Conservation (phyloP, 495 filamentous ascomycete species). For the Pyronema omphalodes region DNA sequence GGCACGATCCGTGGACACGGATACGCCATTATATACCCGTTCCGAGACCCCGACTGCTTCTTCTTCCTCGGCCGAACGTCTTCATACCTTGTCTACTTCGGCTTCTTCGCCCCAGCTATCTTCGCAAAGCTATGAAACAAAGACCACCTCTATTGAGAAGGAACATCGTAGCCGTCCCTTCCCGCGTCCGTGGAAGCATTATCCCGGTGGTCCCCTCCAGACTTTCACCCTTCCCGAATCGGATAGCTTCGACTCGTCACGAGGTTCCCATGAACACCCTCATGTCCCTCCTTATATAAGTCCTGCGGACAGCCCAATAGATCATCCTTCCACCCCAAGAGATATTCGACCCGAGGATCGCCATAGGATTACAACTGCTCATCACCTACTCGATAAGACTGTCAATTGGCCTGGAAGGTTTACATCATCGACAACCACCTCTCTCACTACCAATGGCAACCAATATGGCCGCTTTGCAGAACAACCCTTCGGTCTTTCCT, state of each 20-base stretch:
- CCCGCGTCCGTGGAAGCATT: slow-evolving; percentile 3
- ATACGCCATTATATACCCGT: not conserved
- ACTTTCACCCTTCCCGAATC: slow-evolving; percentile 3
- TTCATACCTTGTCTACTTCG: slow-evolving; percentile 6
- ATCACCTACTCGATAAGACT: not conserved
- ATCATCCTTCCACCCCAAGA: slow-evolving; percentile 16
- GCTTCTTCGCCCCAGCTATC: slow-evolving; percentile 7
- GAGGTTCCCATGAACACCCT: not conserved
- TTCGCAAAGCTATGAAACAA: slow-evolving; percentile 2
- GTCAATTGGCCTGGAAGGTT: not conserved
- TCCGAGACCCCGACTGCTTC: not conserved
- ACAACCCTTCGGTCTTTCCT: not conserved
- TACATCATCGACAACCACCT: not conserved
- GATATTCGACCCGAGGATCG: not conserved
- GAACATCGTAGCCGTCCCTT: not conserved
- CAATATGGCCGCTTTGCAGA: not conserved
- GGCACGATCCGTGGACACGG: not conserved
- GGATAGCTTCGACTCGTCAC: not conserved
- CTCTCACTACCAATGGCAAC: not conserved
- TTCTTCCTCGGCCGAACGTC: not conserved
- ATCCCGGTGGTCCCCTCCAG: not conserved
- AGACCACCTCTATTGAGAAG: not conserved
- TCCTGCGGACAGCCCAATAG: slow-evolving; percentile 22
- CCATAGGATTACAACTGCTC: not conserved
- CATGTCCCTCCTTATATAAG: slow-evolving; percentile 22